These are phyloP conservation scores for Neopestalotiopsis rosae DNA, from an alignment of 2,329 filamentous ascomycete species.

Conservation along the genomic window DNA sequence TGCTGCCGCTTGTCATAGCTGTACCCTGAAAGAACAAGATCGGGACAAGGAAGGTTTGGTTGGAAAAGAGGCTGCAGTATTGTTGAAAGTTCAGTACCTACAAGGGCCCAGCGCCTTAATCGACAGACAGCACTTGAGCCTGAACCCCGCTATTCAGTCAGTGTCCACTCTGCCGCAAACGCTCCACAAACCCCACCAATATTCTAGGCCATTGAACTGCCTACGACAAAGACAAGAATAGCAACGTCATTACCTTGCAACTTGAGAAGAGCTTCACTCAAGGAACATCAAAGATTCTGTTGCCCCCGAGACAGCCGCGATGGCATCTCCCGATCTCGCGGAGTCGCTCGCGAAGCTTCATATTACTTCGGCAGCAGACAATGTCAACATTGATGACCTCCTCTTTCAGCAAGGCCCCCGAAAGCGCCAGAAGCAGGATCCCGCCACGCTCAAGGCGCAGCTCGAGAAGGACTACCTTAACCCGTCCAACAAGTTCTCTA, in stretches of 20 bases:
- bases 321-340: slow-evolving; percentile 40
- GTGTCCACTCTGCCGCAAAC: not conserved
- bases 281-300: not conserved
- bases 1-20: too few relatives aligned
- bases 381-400: slow-evolving; percentile 60
- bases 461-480: slow-evolving; percentile 80
- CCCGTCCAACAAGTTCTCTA: slow-evolving; percentile 79
- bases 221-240: slow-evolving; percentile 14
- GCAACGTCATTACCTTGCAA: slow-evolving; percentile 14
- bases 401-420: slow-evolving; percentile 52
- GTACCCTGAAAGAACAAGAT: too few relatives aligned
- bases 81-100: too few relatives aligned
- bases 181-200: slow-evolving; percentile 15
- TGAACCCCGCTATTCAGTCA: not conserved
- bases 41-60: too few relatives aligned
- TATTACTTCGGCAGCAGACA: slow-evolving; percentile 40
- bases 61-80: too few relatives aligned
- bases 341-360: slow-evolving; percentile 58
- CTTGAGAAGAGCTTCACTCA: not conserved
- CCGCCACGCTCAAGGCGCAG: slow-evolving; percentile 68
- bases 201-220: slow-evolving; percentile 1
- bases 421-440: slow-evolving; percentile 54
- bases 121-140: too few relatives aligned
- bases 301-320: slow-evolving; percentile 2
- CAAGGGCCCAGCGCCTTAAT: too few relatives aligned